Conservation (phyloP, 1,284 basidiomycete species). For the Peniophora sp. region DNA sequence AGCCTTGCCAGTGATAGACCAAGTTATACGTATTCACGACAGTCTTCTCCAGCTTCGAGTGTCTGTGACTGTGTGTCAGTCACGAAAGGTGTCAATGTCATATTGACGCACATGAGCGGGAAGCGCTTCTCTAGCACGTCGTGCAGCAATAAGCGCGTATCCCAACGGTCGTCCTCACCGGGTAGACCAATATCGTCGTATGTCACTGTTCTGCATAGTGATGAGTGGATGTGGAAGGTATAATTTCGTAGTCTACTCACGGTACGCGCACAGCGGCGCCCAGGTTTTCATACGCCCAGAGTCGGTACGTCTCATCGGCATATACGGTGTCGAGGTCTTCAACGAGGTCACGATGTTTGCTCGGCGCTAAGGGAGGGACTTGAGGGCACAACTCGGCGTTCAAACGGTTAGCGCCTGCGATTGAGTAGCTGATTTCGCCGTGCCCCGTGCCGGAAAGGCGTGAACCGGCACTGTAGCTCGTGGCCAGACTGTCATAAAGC, state of each 20-base stretch:
- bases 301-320: neutral
- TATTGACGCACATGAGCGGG: conserved; percentile 39
- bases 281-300: neutral
- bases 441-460: no score
- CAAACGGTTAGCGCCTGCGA: no score
- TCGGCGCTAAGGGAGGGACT: neutral
- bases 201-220: conserved; percentile 15
- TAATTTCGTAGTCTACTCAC: neutral
- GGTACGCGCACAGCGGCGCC: neutral
- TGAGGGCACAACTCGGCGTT: conserved; percentile 1
- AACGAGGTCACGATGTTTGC: neutral
- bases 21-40: conserved; percentile 61
- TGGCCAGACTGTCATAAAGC: no score
- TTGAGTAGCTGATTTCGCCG: no score
- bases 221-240: neutral
- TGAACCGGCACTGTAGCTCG: neutral
- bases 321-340: neutral
- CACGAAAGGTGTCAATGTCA: no score
- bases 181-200: conserved; percentile 33
- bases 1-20: conserved; percentile 62
- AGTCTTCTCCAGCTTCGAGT: conserved; percentile 43
- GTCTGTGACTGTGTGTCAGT: no score
- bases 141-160: conserved; percentile 41
- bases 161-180: conserved; percentile 44
- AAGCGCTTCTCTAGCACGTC: conserved; percentile 37